Evolutionary conservation across 805 yeast species (phyloP), one percentile per base, ranked within the genome.

Genomic region (Ascoidea asiatica): DNA sequence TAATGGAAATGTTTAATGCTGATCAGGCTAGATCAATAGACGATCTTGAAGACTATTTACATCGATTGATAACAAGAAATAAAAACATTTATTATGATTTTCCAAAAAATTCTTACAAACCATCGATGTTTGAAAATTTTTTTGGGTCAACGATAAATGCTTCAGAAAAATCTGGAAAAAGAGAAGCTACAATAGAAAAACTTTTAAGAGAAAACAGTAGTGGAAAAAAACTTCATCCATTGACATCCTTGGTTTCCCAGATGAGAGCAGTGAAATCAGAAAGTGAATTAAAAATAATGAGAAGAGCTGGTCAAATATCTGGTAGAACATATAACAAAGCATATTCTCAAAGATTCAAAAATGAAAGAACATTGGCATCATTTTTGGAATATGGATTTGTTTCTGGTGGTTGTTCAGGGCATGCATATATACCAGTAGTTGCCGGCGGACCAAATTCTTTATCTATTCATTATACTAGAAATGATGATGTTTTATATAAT

Each of bases 351-450:
- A 70, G 72, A 33, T 75, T 90, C 54, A 61, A 62, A 40, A 76
- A 81, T 6, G 99, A 92, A 59, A 75, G 81, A 56, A 79, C 87
- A 2, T 66, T 92, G 36, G 83, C 84, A 19, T 75, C 95, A 7
- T 88, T 69, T 56, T 64, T 92, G 47, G 95, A 90, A 50, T 85
- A 85, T 59, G 72, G 79, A 53, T 90, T 92, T 59, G 74, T 82
- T 11, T 69, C 77, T 38, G 88, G 90, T 21, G 98, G 98, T 1
- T 88, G 97, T 61, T 95, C 86, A 51, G 75, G 75, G 49, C 75
- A 82, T 37, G 97, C 97, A 0, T 92, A 92, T 58, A 75, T 89
- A 19, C 97, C 99, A 0, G 99, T 92, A 7, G 95, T 92, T 3
- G 99, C 97, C 4, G 81, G 95, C 33, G 98, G 98, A 1, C 64